These are phyloP conservation scores for Microascus cirrosus DNA, from an alignment of 2,329 filamentous ascomycete species.

Conservation along the genomic window DNA sequence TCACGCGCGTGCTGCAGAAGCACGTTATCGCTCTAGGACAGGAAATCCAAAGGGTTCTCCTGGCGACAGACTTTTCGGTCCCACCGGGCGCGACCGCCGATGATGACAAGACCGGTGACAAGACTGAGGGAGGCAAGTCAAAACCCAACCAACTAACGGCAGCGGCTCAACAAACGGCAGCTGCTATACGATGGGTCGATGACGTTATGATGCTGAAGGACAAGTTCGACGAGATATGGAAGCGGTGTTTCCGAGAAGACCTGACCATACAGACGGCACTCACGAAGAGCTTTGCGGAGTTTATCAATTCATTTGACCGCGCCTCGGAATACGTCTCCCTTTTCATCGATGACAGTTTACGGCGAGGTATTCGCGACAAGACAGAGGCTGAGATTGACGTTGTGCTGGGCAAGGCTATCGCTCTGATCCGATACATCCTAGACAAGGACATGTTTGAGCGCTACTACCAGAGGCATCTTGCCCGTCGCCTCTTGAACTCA, in stretches of 20 bases:
- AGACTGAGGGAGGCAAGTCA: slow-evolving; percentile 19
- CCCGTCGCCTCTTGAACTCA: slow-evolving; percentile 73
- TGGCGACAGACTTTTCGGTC: slow-evolving; percentile 41
- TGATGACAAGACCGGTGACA: slow-evolving; percentile 29
- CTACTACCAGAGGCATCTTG: slow-evolving; percentile 97
- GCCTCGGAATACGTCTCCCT: slow-evolving; percentile 89
- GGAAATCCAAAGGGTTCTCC: slow-evolving; percentile 64
- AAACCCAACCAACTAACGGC: slow-evolving; percentile 36
- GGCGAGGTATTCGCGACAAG: slow-evolving; percentile 86
- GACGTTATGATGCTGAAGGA: slow-evolving; percentile 78
- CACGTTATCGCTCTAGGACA: slow-evolving; percentile 70
- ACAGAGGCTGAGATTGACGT: slow-evolving; percentile 77
- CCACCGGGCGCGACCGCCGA: slow-evolving; percentile 16
- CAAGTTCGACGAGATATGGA: slow-evolving; percentile 78
- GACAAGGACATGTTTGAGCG: slow-evolving; percentile 94
- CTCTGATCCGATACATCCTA: slow-evolving; percentile 73
- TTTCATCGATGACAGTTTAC: slow-evolving; percentile 94
- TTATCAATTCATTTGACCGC: slow-evolving; percentile 82
- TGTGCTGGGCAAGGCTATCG: slow-evolving; percentile 81
- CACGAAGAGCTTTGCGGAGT: slow-evolving; percentile 78
- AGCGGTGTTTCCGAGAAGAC: slow-evolving; percentile 61
- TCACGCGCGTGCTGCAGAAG: slow-evolving; percentile 60
- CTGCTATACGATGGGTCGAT: slow-evolving; percentile 91
- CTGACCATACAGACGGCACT: slow-evolving; percentile 69
- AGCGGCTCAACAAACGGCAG: slow-evolving; percentile 68